Conservation (phyloP, 2,329 filamentous ascomycete genomes). For the Scorias spongiosa region DNA sequence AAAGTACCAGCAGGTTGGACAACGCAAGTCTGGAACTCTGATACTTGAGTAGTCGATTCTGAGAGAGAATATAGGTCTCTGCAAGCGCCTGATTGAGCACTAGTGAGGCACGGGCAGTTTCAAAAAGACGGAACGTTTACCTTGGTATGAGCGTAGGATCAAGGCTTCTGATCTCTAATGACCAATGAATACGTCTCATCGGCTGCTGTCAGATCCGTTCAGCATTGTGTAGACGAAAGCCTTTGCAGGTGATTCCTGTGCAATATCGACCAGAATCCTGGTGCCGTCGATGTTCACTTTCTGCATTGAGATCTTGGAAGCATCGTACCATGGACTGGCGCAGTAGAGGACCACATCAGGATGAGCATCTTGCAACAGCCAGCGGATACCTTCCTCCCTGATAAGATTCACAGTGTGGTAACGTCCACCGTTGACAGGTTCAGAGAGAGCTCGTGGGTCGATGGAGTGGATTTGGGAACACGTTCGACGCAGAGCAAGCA, state of each 20-base stretch:
- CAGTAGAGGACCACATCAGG: conserved; percentile 8
- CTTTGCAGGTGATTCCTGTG: conserved; percentile 1
- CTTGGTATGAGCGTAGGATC: conserved; percentile 12
- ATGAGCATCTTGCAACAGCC: conserved; percentile 4
- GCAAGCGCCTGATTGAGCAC: not conserved
- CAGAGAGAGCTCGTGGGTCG: not conserved
- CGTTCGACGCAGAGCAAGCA: not conserved
- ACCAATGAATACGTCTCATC: conserved; percentile 7
- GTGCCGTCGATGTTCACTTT: conserved; percentile 6
- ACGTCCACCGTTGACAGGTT: conserved; percentile 1
- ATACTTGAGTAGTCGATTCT: not conserved
- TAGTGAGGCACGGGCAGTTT: too few relatives aligned
- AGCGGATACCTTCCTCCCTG: conserved; percentile 1
- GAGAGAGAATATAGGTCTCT: not conserved
- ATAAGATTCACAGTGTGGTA: conserved; percentile 7
- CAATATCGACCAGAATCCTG: conserved; percentile 3
- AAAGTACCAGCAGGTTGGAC: not conserved
- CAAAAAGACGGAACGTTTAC: not conserved
- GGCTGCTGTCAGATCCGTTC: conserved; percentile 5
- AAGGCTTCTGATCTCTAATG: conserved; percentile 6
- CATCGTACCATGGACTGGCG: conserved; percentile 5
- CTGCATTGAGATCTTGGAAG: conserved; percentile 1
- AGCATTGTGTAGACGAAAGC: conserved; percentile 11
- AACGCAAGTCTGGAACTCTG: not conserved
- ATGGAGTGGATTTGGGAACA: not conserved